Base-by-base conservation (phyloP, 2,329 filamentous ascomycete genomes). In the Chrysosporium queenslandicum region DNA sequence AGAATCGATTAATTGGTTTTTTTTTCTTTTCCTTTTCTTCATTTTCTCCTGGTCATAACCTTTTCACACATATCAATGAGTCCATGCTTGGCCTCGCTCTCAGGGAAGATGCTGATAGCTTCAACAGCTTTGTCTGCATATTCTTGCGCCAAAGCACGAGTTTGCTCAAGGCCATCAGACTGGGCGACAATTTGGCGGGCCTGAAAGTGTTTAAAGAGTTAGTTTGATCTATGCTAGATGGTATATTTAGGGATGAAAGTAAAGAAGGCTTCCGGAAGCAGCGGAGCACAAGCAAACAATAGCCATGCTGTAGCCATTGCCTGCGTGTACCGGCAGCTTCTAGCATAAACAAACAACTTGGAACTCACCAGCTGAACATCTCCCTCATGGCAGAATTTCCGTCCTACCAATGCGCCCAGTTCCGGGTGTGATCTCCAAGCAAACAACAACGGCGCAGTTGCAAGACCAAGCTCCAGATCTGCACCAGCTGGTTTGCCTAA, bases 401-500 rank as follows among this genome's bases (percentile, higher is more conserved):
- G 82, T 42, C 92, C 92, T 14, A 98, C 92, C 59, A 98, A 74
- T 49, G 81, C 80, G 3, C 92, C 92, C 25, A 98, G 73, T 69
- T 92, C 88, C 21, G 83, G 80, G 62, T 86, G 87, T 58, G 85
- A 80, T 72, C 90, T 90, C 92, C 92, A 98, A 0, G 92, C 92
- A 73, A 97, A 98, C 39, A 98, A 73, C 58, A 98, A 72, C 14
- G 92, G 92, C 11, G 92, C 92, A 11, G 92, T 98, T 40, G 92
- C 92, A 53, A 98, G 77, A 3, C 92, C 92, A 27, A 98, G 74
- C 70, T 97, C 88, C 56, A 98, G 70, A 70, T 98, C 92, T 27
- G 92, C 92, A 37, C 91, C 92, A 4, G 91, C 87, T 2, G 92
- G 92, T 72, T 98, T 98, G 21, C 92, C 92, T 39, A 98, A 74